Base-by-base conservation (phyloP, 306 rosid genomes). In the Rosa rugosa region DNA sequence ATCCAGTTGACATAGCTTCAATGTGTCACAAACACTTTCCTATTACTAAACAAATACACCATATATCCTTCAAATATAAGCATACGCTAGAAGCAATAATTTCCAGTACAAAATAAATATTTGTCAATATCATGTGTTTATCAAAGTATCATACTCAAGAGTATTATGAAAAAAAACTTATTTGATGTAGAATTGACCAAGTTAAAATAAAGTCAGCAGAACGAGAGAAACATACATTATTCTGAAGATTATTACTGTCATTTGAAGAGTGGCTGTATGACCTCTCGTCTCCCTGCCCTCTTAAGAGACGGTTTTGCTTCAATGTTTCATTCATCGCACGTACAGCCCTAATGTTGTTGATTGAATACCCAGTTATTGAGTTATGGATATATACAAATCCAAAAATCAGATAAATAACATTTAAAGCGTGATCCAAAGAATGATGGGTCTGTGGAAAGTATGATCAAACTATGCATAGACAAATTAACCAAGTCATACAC, bases 291-390 rank as follows among this genome's bases (percentile, higher is more conserved):
- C 86, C 91, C 59, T 84, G 91, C 80, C 82, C 97, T 83, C 92
- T 90, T 86, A 85, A 63, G 17, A 86, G 88, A 77, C 99, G 96
- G 83, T 93, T 91, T 86, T 95, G 99, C 97, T 95, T 95, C 88
- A 95, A 79, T 75, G 96, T 95, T 84, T 95, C 99, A 84, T 87
- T 93, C 99, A 96, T 96, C 56, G 97, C 99, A 6, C 97, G 88
- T 54, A 96, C 98, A 89, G 98, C 98, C 97, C 99, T 96, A 75
- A 81, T 25, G 51, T 22, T 49, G 75, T 82, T 50, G 60, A 69
- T 79, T 71, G 79, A 68, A 83, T 73, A 53, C 71, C 8, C 73
- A 80, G 83, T 83, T 83, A 85, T 74, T 78, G 40, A 69, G 20
- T 34, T 8, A 65, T 11, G 60, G 5, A 69, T 11, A 42, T 50